phyloP scores from a whole-genome alignment of 192 early-diverging fungal genomes.

The Backusella liffmaniae region DNA sequence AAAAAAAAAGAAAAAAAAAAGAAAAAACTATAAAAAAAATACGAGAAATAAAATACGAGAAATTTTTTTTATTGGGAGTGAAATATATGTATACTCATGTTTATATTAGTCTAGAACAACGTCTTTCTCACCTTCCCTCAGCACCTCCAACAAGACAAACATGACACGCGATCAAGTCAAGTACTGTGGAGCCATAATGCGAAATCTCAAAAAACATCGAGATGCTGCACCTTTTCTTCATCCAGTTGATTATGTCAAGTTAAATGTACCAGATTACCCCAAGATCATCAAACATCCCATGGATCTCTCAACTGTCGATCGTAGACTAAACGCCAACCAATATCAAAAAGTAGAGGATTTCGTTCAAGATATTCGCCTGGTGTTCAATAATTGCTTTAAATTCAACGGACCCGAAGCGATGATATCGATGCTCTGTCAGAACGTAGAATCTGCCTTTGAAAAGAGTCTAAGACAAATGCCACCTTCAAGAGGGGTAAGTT shows the following conservation, averaged over 20 bases:
- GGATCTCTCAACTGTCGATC: slow-evolving; percentile 72
- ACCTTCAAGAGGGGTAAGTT: slow-evolving; percentile 46
- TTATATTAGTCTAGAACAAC: slow-evolving; percentile 1
- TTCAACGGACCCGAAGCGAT: slow-evolving; percentile 73
- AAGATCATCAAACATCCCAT: slow-evolving; percentile 68
- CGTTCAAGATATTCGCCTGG: slow-evolving; percentile 61
- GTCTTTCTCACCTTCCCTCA: slow-evolving; percentile 11
- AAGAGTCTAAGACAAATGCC: slow-evolving; percentile 68
- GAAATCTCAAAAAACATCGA: slow-evolving; percentile 69
- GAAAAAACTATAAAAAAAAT: not conserved
- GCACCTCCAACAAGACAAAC: slow-evolving; percentile 21
- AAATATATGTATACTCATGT: not conserved
- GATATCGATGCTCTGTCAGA: slow-evolving; percentile 59
- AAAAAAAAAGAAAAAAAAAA: not conserved
- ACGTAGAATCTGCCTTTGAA: slow-evolving; percentile 65
- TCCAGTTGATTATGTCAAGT: slow-evolving; percentile 67
- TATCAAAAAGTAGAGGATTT: slow-evolving; percentile 68
- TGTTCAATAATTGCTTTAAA: slow-evolving; percentile 75
- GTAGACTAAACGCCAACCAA: slow-evolving; percentile 55
- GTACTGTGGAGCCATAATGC: slow-evolving; percentile 70
- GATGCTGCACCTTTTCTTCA: slow-evolving; percentile 78
- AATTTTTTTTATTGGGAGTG: not conserved
- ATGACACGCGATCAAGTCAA: slow-evolving; percentile 81
- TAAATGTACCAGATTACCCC: slow-evolving; percentile 75
- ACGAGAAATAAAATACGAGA: not conserved